These are phyloP conservation scores for Dioscorea cayenensis DNA, from an alignment of 116 monocot genomes.

Conservation along the genomic window DNA sequence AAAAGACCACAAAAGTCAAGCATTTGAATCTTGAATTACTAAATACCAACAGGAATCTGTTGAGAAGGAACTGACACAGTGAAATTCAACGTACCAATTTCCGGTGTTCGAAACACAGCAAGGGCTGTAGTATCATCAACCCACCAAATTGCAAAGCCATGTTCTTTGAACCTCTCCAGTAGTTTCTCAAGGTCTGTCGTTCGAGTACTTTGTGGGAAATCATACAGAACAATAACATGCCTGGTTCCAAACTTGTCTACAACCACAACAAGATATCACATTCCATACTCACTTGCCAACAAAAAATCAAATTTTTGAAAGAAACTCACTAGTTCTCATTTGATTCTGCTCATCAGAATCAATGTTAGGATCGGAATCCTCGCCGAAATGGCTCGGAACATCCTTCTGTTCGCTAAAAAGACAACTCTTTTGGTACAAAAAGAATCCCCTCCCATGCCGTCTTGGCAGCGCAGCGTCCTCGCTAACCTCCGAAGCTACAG, in stretches of 20 bases:
- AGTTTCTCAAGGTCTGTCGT: slow-evolving; percentile 65
- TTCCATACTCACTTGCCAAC: not conserved
- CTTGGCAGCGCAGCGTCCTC: slow-evolving; percentile 17
- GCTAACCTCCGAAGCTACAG: slow-evolving; percentile 16
- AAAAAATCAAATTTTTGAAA: not conserved
- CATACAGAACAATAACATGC: slow-evolving; percentile 78
- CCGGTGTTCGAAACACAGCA: slow-evolving; percentile 72
- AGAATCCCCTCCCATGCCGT: slow-evolving; percentile 74
- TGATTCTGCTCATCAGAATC: slow-evolving; percentile 4
- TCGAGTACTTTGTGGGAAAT: slow-evolving; percentile 55
- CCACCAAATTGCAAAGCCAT: slow-evolving; percentile 72
- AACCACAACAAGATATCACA: slow-evolving; percentile 1
- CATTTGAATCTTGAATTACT: too few relatives aligned
- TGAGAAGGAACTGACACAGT: too few relatives aligned
- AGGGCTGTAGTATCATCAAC: slow-evolving; percentile 79
- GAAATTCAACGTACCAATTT: slow-evolving; percentile 37
- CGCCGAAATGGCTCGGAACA: not conserved
- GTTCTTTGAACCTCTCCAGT: slow-evolving; percentile 44
- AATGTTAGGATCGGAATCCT: slow-evolving; percentile 6
- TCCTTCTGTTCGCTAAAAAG: slow-evolving; percentile 67
- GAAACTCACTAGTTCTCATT: not conserved
- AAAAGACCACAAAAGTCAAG: too few relatives aligned
- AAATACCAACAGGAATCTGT: too few relatives aligned
- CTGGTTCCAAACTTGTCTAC: slow-evolving; percentile 46
- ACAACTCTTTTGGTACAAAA: slow-evolving; percentile 59